A percentile compares a stretch with the other conserved stretches of the same genome.
phyloP scores from a whole-genome alignment of 2,329 filamentous ascomycete genomes.

The Hypoxylon sp. region DNA sequence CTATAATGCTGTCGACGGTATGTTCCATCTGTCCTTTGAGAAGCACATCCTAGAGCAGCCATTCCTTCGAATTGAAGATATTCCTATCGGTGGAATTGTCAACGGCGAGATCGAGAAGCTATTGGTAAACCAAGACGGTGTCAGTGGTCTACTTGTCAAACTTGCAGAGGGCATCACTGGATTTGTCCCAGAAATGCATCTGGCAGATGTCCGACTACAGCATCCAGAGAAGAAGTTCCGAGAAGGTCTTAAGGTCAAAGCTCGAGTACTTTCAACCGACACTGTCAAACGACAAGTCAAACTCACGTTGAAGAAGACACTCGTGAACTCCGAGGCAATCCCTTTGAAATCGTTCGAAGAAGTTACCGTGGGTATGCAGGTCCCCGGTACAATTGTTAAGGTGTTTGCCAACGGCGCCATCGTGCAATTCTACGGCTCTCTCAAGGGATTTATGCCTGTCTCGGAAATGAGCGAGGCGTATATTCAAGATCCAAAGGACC shows the following conservation, averaged over 20 bases:
- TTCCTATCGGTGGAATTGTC: slow-evolving; percentile 81
- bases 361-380: slow-evolving; percentile 76
- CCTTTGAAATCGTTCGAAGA: slow-evolving; percentile 81
- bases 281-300: slow-evolving; percentile 78
- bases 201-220: slow-evolving; percentile 86
- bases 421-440: slow-evolving; percentile 87
- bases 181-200: slow-evolving; percentile 86
- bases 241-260: slow-evolving; percentile 84
- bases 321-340: slow-evolving; percentile 88
- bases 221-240: slow-evolving; percentile 97
- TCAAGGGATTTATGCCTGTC: slow-evolving; percentile 88
- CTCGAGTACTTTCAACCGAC: slow-evolving; percentile 84
- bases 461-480: slow-evolving; percentile 98
- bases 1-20: slow-evolving; percentile 86
- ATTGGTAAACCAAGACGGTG: slow-evolving; percentile 77
- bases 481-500: slow-evolving; percentile 86
- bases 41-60: slow-evolving; percentile 83
- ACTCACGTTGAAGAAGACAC: slow-evolving; percentile 91
- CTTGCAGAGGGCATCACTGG: slow-evolving; percentile 87
- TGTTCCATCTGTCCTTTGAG: slow-evolving; percentile 87
- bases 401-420: slow-evolving; percentile 81
- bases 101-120: slow-evolving; percentile 87
- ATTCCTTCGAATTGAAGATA: slow-evolving; percentile 90
- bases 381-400: slow-evolving; percentile 87
- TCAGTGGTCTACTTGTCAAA: slow-evolving; percentile 82